phyloP scores from a whole-genome alignment of 352 stramenopile species.

The Thraustochytrium striatum region DNA sequence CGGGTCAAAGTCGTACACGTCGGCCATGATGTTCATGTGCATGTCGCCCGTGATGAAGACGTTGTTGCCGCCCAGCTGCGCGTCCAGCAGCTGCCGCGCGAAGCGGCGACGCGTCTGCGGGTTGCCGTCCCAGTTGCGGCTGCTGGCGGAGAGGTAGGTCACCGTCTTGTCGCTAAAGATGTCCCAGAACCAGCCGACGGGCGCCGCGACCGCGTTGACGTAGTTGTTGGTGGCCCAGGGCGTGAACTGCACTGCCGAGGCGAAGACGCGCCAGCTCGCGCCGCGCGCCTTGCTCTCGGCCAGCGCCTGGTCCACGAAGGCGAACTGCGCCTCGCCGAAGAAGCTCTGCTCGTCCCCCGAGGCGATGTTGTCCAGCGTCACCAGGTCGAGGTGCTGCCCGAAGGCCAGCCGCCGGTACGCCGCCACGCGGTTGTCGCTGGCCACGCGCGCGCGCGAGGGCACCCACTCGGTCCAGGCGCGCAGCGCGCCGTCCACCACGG shows the following conservation, averaged over 20 bases:
- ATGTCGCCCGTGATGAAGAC: neutral
- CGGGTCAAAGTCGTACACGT: neutral
- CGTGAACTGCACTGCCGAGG: slow-evolving; percentile 4
- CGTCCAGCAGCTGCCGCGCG: neutral
- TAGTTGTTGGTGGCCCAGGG: neutral
- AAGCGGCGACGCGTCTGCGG: neutral
- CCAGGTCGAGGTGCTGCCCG: neutral
- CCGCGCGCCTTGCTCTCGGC: neutral
- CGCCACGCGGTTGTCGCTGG: neutral
- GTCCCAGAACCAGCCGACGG: too few relatives aligned
- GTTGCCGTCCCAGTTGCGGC: neutral
- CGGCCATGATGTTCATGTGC: slow-evolving; percentile 23
- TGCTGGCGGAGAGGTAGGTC: neutral
- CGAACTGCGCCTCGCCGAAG: neutral
- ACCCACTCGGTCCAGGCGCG: slow-evolving; percentile 13
- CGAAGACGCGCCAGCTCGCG: neutral
- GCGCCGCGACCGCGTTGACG: too few relatives aligned
- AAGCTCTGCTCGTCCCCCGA: neutral
- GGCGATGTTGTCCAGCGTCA: slow-evolving; percentile 6
- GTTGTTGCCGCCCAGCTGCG: neutral
- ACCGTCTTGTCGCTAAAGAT: neutral
- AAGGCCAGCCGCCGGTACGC: neutral
- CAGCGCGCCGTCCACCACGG: neutral
- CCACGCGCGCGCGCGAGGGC: neutral
- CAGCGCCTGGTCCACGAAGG: neutral